Evolutionary conservation across 1,284 basidiomycete species (phyloP).

Genomic region (Malassezia pachydermatis): DNA sequence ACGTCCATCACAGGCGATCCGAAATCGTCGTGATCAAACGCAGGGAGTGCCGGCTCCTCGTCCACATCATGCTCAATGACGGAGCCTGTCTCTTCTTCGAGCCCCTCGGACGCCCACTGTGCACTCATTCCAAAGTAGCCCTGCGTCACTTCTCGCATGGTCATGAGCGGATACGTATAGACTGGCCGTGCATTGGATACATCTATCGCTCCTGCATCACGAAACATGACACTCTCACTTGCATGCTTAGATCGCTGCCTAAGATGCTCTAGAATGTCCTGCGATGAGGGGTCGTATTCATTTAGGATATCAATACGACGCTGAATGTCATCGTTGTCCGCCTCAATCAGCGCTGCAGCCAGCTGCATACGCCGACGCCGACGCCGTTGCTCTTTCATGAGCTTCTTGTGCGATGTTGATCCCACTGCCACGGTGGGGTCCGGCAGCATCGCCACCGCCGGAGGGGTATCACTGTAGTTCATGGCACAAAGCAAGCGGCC

Average conservation of each 20-base stretch:
- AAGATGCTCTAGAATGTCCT: neutral
- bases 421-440: neutral
- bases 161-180: conserved; percentile 4
- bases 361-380: conserved; percentile 23
- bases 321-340: conserved; percentile 40
- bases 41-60: neutral
- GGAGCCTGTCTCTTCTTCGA: too few species aligned
- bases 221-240: conserved; percentile 11
- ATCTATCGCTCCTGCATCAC: neutral
- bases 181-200: neutral
- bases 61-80: neutral
- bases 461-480: neutral
- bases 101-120: too few species aligned
- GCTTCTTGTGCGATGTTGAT: neutral
- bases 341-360: conserved; percentile 44
- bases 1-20: conserved; percentile 3
- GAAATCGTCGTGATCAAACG: neutral
- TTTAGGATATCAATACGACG: conserved; percentile 22
- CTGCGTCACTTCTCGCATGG: conserved; percentile 9
- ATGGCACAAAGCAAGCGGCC: neutral
- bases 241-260: neutral
- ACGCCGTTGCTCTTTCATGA: neutral
- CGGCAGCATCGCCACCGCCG: neutral
- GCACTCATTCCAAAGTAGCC: neutral
- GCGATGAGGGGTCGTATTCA: neutral